Evolutionary conservation across 345 rosid genomes (phyloP), one percentile per base, ranked within the genome.

Genomic region (Hibiscus trionum): DNA sequence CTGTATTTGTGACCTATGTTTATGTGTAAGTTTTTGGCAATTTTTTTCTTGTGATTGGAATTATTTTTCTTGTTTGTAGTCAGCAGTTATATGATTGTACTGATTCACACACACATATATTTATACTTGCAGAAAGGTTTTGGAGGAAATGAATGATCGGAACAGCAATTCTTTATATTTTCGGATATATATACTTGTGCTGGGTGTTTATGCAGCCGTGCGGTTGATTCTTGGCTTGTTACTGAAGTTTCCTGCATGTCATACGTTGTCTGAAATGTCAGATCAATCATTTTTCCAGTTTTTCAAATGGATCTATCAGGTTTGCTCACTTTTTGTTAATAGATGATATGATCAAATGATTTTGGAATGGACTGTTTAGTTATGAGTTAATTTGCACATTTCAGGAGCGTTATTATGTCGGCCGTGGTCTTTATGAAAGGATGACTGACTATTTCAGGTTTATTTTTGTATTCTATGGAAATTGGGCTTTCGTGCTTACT

Each of bases 231-330:
- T 90, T 79, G 93, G 84, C 58, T 77, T 90, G 78, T 50, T 88
- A 76, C 86, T 88, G 52, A 89, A 95, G 77, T 79, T 87, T 77
- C 97, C 93, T 44, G 93, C 88, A 61, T 95, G 96, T 80, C 99
- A 92, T 82, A 44, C 84, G 35, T 78, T 95, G 67, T 95, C 99
- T 65, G 96, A 85, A 57, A 85, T 90, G 86, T 90, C 97, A 29
- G 90, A 95, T 82, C 99, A 95, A 69, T 80, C 96, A 26, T 95
- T 95, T 81, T 95, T 95, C 82, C 99, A 95, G 80, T 88, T 95
- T 81, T 95, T 95, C 69, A 95, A 95, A 84, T 95, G 99, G 99
- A 90, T 95, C 74, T 95, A 95, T 85, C 85, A 95, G 98, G 99
- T 90, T 84, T 75, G 39, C 64, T 65, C 57, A 16, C 44, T 27